Evolutionary conservation across 106 monocot genomes (phyloP).

Genomic region (Dendrobium nobile): DNA sequence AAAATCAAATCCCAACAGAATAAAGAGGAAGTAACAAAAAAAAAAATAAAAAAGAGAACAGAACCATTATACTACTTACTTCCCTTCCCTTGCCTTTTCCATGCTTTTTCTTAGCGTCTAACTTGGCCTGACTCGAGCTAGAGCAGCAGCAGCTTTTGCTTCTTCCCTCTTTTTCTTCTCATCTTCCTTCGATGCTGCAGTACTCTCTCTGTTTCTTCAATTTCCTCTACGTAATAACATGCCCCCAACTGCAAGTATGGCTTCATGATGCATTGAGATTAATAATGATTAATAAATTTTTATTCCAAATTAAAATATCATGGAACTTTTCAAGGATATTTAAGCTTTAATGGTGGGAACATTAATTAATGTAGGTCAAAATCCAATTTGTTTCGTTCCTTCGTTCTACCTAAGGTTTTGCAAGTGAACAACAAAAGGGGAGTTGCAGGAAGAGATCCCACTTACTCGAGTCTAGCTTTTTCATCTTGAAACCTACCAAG

Average conservation of each 20-base stretch:
- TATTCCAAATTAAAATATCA: too few species aligned
- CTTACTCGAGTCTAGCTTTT: conserved; percentile 88
- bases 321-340: too few species aligned
- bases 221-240: conserved; percentile 47
- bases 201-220: conserved; percentile 83
- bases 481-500: conserved; percentile 64
- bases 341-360: too few species aligned
- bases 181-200: conserved; percentile 75
- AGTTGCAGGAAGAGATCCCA: background rate
- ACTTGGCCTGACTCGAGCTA: conserved; percentile 93
- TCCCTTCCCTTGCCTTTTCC: conserved; percentile 82
- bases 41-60: background rate
- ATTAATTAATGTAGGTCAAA: too few species aligned
- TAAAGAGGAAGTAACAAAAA: background rate
- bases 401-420: too few species aligned
- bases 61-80: conserved; percentile 31
- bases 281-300: background rate
- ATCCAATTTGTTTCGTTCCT: too few species aligned
- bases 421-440: too few species aligned
- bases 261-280: too few species aligned
- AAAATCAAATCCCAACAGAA: background rate
- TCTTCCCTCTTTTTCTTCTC: conserved; percentile 95
- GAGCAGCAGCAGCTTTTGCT: conserved; percentile 94
- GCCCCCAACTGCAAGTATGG: too few species aligned
- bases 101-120: conserved; percentile 87